Percentiles rank a stretch among this genome's conserved stretches.
phyloP scores from a whole-genome alignment of 1,284 basidiomycete genomes.

The Bothia castanella region DNA sequence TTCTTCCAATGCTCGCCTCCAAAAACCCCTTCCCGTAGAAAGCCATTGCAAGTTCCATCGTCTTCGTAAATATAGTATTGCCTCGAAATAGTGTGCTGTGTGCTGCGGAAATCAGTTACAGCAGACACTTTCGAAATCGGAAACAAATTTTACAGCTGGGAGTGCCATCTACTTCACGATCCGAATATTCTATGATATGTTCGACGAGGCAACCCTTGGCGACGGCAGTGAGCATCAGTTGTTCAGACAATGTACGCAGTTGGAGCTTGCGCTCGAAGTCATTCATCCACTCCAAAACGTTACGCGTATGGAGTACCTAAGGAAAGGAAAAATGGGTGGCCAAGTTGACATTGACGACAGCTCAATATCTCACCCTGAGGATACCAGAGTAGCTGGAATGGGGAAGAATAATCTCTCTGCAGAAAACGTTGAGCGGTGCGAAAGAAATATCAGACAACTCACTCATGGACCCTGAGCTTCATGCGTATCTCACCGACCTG shows the following conservation, averaged over 20 bases:
- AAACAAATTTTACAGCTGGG: slow-evolving; percentile 48
- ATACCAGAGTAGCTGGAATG: slow-evolving; percentile 53
- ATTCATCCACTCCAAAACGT: slow-evolving; percentile 69
- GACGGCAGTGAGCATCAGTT: slow-evolving; percentile 66
- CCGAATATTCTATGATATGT: slow-evolving; percentile 62
- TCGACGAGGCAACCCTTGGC: slow-evolving; percentile 60
- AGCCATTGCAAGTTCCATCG: slow-evolving; percentile 72
- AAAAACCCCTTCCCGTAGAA: slow-evolving; percentile 73
- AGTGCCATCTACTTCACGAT: slow-evolving; percentile 63
- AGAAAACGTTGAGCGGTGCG: slow-evolving; percentile 15
- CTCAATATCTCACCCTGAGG: slow-evolving; percentile 43
- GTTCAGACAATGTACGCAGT: slow-evolving; percentile 54
- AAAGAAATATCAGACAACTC: slow-evolving; percentile 31
- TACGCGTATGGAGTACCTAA: slow-evolving; percentile 59
- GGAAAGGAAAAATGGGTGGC: slow-evolving; percentile 6
- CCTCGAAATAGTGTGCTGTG: slow-evolving; percentile 73
- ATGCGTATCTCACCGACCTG: slow-evolving; percentile 73
- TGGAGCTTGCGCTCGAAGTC: slow-evolving; percentile 67
- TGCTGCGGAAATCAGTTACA: slow-evolving; percentile 36
- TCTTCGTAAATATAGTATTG: slow-evolving; percentile 77
- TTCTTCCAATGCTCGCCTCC: slow-evolving; percentile 68
- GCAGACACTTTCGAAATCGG: background rate
- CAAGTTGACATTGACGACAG: background rate
- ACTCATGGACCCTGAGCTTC: slow-evolving; percentile 74
- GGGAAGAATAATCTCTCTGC: slow-evolving; percentile 72